Percentiles rank a stretch among this genome's conserved stretches.
Evolutionary conservation across 1,284 basidiomycete genomes (phyloP).

Genomic region (Tilletia setariae): DNA sequence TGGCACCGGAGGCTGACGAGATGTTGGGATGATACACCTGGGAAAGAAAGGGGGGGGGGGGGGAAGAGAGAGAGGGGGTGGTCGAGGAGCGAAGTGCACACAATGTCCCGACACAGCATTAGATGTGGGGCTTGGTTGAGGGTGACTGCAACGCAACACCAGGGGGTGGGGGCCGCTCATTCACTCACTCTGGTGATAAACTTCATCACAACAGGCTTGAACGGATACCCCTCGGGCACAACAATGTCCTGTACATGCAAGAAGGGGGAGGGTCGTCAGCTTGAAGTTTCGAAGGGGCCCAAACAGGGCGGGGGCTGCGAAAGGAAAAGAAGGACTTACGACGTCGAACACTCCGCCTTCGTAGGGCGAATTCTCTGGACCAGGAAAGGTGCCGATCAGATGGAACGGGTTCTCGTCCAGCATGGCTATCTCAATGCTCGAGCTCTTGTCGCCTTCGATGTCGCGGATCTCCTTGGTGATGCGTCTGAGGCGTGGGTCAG

Average conservation of each 20-base stretch:
- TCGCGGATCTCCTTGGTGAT: slow-evolving; percentile 60
- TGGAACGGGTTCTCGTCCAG: slow-evolving; percentile 61
- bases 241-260: slow-evolving; percentile 70
- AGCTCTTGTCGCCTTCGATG: slow-evolving; percentile 88
- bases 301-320: no score
- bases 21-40: slow-evolving; percentile 98
- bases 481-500: slow-evolving; percentile 14
- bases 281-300: not conserved
- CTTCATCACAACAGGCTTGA: slow-evolving; percentile 92
- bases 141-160: no score
- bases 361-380: slow-evolving; percentile 74
- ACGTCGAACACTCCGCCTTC: slow-evolving; percentile 90
- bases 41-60: not conserved
- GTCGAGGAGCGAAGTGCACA: not conserved
- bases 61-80: not conserved
- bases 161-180: no score
- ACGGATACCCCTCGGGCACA: slow-evolving; percentile 89
- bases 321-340: slow-evolving; percentile 59
- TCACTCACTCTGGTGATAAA: slow-evolving; percentile 34
- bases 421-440: slow-evolving; percentile 77
- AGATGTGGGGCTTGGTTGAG: not conserved
- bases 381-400: slow-evolving; percentile 36
- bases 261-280: no score
- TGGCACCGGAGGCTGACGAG: slow-evolving; percentile 86
- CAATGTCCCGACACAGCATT: not conserved